phyloP scores from a whole-genome alignment of 176 grass and related monocot species.

The Leersia perrieri region DNA sequence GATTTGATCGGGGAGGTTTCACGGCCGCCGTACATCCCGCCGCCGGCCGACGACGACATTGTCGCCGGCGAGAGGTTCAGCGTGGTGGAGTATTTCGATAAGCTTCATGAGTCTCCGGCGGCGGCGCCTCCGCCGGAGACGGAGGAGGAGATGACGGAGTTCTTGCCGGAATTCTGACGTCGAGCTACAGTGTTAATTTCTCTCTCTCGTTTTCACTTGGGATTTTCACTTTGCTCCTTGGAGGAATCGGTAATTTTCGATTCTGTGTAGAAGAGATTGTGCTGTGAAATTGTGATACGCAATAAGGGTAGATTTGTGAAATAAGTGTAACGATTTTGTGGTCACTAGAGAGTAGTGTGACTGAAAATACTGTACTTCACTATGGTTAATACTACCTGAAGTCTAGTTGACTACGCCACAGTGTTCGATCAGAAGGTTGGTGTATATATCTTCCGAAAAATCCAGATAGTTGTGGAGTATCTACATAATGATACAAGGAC shows the following conservation, averaged over 20 bases:
- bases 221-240: background rate
- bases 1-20: slow-evolving; percentile 64
- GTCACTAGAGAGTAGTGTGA: background rate
- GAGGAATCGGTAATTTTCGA: background rate
- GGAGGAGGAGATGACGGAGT: slow-evolving; percentile 42
- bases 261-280: background rate
- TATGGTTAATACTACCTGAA: background rate
- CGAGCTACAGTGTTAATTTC: background rate
- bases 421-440: background rate
- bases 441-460: background rate
- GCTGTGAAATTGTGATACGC: background rate
- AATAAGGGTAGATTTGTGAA: background rate
- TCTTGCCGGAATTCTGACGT: slow-evolving; percentile 34
- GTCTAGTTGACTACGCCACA: background rate
- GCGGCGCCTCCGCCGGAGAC: slow-evolving; percentile 12
- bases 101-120: slow-evolving; percentile 33
- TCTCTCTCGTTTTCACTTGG: too few species aligned
- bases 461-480: background rate
- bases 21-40: slow-evolving; percentile 75
- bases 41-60: slow-evolving; percentile 53
- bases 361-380: background rate
- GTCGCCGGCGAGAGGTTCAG: slow-evolving; percentile 42
- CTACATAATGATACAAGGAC: background rate
- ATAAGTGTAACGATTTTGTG: slow-evolving; percentile 8
- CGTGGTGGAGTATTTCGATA: slow-evolving; percentile 55